Conservation (phyloP, 495 filamentous ascomycete genomes). For the Neurospora terricola region DNA sequence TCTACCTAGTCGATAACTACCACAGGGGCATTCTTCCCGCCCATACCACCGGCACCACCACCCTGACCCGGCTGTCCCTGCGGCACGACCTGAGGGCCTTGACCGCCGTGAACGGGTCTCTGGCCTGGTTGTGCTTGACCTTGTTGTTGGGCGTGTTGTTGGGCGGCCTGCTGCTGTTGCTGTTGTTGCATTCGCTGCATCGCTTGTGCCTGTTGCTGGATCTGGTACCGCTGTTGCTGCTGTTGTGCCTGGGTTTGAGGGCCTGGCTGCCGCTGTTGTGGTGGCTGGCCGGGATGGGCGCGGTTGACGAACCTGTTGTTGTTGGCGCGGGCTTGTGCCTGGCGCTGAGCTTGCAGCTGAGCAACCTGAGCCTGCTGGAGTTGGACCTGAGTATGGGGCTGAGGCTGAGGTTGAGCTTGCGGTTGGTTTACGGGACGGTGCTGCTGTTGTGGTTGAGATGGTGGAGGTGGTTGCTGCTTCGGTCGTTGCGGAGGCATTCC, state of each 20-base stretch:
- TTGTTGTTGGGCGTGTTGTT: neutral
- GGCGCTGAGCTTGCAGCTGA: neutral
- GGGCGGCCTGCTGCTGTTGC: constrained; percentile 17
- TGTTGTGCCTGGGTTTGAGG: constrained; percentile 3
- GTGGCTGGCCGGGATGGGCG: constrained; percentile 1
- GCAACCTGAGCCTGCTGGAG: constrained; percentile 1
- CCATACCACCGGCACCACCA: neutral
- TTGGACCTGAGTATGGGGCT: constrained; percentile 1
- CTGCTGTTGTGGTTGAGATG: neutral
- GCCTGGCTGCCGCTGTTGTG: constrained; percentile 7
- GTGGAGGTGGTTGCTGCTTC: neutral
- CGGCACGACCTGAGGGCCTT: neutral
- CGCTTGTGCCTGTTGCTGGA: neutral
- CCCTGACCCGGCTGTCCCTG: neutral
- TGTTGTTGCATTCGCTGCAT: constrained; percentile 4
- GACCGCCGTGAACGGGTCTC: neutral
- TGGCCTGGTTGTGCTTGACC: neutral
- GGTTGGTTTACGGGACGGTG: neutral
- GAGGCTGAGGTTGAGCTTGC: neutral
- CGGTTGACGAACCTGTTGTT: constrained; percentile 3
- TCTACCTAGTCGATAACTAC: neutral
- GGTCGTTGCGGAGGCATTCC: neutral
- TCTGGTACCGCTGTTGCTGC: constrained; percentile 6
- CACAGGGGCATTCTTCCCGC: neutral
- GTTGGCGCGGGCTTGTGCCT: neutral